Evolutionary conservation across 176 grass and related monocot species (phyloP), one percentile per base, ranked within the genome.

Genomic region (Typha latifolia): DNA sequence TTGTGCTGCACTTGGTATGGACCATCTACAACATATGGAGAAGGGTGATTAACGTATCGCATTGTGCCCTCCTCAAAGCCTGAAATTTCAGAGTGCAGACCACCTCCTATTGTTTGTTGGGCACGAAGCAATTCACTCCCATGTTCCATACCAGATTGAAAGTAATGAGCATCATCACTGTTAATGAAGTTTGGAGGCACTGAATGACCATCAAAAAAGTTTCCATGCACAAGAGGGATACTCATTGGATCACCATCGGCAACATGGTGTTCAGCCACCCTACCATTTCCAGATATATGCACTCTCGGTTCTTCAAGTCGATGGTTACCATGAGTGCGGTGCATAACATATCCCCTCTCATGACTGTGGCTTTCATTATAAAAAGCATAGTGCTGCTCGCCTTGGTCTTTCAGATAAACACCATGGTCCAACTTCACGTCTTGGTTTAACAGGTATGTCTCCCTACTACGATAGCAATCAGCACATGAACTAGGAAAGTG

Each of bases 1-100:
- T 87, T 92, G 29, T 90, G 81, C 12, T 80, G 80, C 62, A 80
- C 80, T 80, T 97, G 94, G 73, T 89, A 90, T 72, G 84, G 75
- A 49, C 83, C 76, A 51, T 97, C 94, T 61, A 77, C 64, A 74
- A 81, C 86, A 86, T 86, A 82, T 37, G 74, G 66, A 77, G 77
- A 87, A 79, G 82, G 71, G 32, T 86, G 85, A 67, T 63, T 86
- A 75, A 80, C 74, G 70, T 85, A 81, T 47, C 77, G 84, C 34
- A 64, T 51, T 26, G 63, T 19, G 8, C 75, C 47, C 66, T 91
- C 82, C 84, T 86, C 78, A 77, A 87, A 76, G 65, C 88, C 81
- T 69, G 68, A 52, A 49, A 69, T 56, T 49, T 84, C 78, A 26
- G 71, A 64, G 74, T 72, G 74, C 3, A 78, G 29, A 51, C 69